These are phyloP conservation scores for Juncus inflexus DNA, from an alignment of 176 grass and related monocot species.

Conservation along the genomic window DNA sequence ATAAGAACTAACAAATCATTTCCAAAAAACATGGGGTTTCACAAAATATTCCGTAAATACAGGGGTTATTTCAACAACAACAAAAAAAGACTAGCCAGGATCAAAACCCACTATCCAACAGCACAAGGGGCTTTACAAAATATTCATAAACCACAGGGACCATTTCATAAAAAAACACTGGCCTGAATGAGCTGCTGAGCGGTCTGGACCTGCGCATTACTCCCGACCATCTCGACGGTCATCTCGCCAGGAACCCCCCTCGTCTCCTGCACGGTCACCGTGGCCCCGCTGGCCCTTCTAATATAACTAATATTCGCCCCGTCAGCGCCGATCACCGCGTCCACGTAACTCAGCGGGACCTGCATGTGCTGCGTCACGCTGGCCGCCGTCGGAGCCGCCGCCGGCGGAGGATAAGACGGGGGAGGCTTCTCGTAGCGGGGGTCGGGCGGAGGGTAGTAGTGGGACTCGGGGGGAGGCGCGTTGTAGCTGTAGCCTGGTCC, in stretches of 20 bases:
- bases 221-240: conserved; percentile 92
- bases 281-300: conserved; percentile 87
- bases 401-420: conserved; percentile 73
- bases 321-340: conserved; percentile 89
- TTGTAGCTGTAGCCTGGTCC: conserved; percentile 72
- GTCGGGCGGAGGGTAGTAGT: conserved; percentile 65
- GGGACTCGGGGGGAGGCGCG: conserved; percentile 53
- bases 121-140: too few relatives aligned
- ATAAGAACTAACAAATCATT: too few relatives aligned
- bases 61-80: too few relatives aligned
- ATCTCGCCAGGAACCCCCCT: conserved; percentile 88
- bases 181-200: conserved; percentile 97
- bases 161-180: conserved; percentile 19
- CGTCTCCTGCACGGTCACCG: conserved; percentile 92
- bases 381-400: conserved; percentile 30
- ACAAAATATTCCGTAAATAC: too few relatives aligned
- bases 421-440: conserved; percentile 67
- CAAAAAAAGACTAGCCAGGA: background rate
- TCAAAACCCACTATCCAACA: background rate
- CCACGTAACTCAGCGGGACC: conserved; percentile 87
- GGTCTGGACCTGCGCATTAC: conserved; percentile 75
- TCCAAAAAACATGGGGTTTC: too few relatives aligned
- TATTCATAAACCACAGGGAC: too few relatives aligned
- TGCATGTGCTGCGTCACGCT: conserved; percentile 82
- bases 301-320: conserved; percentile 94